Evolutionary conservation across 805 yeast genomes (phyloP), one percentile per base, ranked within the genome.

Genomic region (Lachancea lanzarotensis): DNA sequence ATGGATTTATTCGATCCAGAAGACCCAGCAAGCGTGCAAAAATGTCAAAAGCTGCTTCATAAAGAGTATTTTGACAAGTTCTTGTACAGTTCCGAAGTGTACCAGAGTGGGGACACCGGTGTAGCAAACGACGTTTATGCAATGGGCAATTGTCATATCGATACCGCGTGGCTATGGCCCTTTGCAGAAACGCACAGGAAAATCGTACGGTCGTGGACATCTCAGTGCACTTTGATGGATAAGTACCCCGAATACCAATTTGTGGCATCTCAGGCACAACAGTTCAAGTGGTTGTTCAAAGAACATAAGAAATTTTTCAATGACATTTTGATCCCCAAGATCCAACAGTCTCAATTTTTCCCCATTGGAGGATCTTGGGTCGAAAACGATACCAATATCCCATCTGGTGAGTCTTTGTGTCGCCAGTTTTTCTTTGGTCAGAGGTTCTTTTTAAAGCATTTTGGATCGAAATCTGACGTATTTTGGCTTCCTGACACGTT

Each of bases 111-210:
- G 15, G 57, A 64, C 32, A 40, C 55, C 46, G 43, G 59, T 44
- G 55, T 65, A 56, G 35, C 69, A 54, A 47, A 76, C 46, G 81
- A 82, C 45, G 96, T 90, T 10, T 83, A 71, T 63, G 95, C 86
- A 8, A 75, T 93, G 52, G 98, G 98, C 35, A 86, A 93, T 62
- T 93, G 98, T 63, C 98, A 90, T 63, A 90, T 90, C 54, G 98
- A 91, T 59, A 91, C 98, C 15, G 98, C 98, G 13, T 91, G 98
- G 98, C 72, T 89, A 47, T 91, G 98, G 98, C 98, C 97, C n/a
- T 91, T 84, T 71, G 97, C 95, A 2, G 97, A 93, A 62, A 88
- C 98, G 1, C 82, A 85, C 55, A 77, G 98, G 42, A 91, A 91
- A 60, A 79, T 91, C 45, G 96, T 90, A 2, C 75, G 98, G 52